Evolutionary conservation across 768 basidiomycete species (phyloP).

Genomic region (Boletus pseudopeckii): DNA sequence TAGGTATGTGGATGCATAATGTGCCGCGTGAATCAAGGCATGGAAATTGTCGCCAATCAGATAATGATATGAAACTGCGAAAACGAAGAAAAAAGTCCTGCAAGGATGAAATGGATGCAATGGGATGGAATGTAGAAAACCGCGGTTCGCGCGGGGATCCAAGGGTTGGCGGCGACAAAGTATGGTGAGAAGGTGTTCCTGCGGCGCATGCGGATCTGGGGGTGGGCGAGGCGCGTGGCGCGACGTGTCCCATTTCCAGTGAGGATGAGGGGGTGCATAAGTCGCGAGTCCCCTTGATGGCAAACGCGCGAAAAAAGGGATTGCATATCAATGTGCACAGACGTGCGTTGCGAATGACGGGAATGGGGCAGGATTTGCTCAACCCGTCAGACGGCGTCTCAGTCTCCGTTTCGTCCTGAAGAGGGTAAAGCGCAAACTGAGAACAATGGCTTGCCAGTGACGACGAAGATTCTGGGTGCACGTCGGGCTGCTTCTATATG

Average conservation of each 20-base stretch:
- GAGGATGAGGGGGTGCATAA: slow-evolving; percentile 16
- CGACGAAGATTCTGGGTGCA: slow-evolving; percentile 51
- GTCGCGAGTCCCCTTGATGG: slow-evolving; percentile 24
- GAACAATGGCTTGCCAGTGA: slow-evolving; percentile 59
- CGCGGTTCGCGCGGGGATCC: slow-evolving; percentile 21
- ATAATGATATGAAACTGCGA: slow-evolving; percentile 27
- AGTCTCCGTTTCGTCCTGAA: slow-evolving; percentile 49
- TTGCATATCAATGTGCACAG: slow-evolving; percentile 23
- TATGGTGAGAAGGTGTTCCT: slow-evolving; percentile 13
- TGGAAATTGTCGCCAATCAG: slow-evolving; percentile 22
- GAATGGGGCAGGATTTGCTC: slow-evolving; percentile 6
- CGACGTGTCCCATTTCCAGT: slow-evolving; percentile 23
- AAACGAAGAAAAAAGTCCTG: slow-evolving; percentile 14
- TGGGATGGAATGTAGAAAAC: slow-evolving; percentile 4
- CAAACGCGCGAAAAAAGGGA: slow-evolving; percentile 20
- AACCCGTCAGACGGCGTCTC: slow-evolving; percentile 28
- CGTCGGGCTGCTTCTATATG: slow-evolving; percentile 43
- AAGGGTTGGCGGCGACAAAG: slow-evolving; percentile 12
- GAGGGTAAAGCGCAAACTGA: slow-evolving; percentile 54
- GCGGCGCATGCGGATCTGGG: slow-evolving; percentile 23
- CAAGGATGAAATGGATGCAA: slow-evolving; percentile 3
- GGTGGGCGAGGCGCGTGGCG: slow-evolving; percentile 20
- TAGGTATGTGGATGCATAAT: slow-evolving; percentile 31
- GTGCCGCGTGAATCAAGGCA: slow-evolving; percentile 21
- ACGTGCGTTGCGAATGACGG: slow-evolving; percentile 10